Evolutionary conservation across 768 basidiomycete genomes (phyloP).

Genomic region (Tricholoma matsutake): DNA sequence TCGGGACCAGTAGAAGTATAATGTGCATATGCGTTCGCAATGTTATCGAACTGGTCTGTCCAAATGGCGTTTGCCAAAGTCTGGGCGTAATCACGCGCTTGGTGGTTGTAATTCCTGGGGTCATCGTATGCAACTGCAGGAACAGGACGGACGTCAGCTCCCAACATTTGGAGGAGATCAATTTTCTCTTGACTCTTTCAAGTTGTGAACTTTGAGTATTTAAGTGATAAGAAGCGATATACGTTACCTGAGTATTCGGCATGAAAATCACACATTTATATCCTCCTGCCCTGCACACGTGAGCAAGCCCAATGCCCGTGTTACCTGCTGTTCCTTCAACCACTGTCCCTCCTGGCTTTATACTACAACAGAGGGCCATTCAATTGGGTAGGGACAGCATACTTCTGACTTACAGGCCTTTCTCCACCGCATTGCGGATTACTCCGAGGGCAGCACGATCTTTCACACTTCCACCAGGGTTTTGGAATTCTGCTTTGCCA

Average conservation of each 20-base stretch:
- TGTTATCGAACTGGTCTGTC: constrained; percentile 99
- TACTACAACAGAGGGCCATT: constrained; percentile 33
- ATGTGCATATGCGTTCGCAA: constrained; percentile 85
- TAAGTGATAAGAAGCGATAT: neutral
- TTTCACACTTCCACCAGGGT: constrained; percentile 97
- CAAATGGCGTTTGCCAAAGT: constrained; percentile 79
- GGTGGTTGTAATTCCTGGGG: constrained; percentile 96
- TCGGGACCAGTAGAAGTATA: constrained; percentile 93
- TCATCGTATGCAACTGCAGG: constrained; percentile 97
- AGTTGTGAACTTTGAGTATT: neutral
- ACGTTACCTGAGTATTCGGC: constrained; percentile 82
- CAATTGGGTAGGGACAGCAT: neutral
- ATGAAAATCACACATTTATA: constrained; percentile 99
- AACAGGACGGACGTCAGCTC: constrained; percentile 94
- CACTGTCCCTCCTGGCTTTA: constrained; percentile 92
- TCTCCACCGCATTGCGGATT: constrained; percentile 80
- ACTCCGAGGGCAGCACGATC: constrained; percentile 94
- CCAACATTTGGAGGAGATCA: constrained; percentile 94
- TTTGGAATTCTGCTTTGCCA: constrained; percentile 98
- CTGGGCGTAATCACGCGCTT: constrained; percentile 85
- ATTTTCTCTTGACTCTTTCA: constrained; percentile 96
- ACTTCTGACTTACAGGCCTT: constrained; percentile 58
- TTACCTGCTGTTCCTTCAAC: constrained; percentile 99
- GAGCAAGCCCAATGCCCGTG: constrained; percentile 94
- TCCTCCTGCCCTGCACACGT: constrained; percentile 88